A percentile compares a stretch with the other conserved stretches of the same genome.
These are phyloP conservation scores for Ustilago loliicola DNA, from an alignment of 1,284 basidiomycete species.

Conservation along the genomic window DNA sequence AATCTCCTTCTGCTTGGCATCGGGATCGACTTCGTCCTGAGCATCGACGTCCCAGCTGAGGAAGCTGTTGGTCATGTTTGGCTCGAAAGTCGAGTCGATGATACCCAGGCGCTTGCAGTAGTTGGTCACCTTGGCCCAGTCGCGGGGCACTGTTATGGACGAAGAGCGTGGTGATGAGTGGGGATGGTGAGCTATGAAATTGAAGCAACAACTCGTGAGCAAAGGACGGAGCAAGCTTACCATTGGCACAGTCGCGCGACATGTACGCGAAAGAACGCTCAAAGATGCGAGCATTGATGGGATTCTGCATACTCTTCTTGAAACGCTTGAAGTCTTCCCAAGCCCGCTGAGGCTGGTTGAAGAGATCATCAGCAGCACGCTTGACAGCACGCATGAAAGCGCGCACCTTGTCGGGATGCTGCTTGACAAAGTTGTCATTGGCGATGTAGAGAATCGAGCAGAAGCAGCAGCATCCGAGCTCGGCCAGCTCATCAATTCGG, in stretches of 20 bases:
- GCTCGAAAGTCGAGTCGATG: slow-evolving; percentile 66
- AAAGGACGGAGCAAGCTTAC: slow-evolving; percentile 4
- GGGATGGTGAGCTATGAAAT: neutral
- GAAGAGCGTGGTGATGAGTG: slow-evolving; percentile 11
- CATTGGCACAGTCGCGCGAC: slow-evolving; percentile 67
- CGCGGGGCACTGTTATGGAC: slow-evolving; percentile 37
- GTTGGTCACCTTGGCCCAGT: slow-evolving; percentile 69
- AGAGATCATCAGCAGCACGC: slow-evolving; percentile 70
- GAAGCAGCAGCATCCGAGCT: slow-evolving; percentile 71
- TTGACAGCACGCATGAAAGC: slow-evolving; percentile 72
- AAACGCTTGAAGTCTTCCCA: slow-evolving; percentile 70
- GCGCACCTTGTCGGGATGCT: slow-evolving; percentile 68
- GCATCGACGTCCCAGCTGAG: slow-evolving; percentile 53
- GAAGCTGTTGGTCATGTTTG: slow-evolving; percentile 71
- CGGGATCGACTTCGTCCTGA: slow-evolving; percentile 54
- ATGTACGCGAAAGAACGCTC: slow-evolving; percentile 71
- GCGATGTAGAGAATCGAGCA: slow-evolving; percentile 69
- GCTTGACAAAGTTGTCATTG: slow-evolving; percentile 63
- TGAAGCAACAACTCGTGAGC: too few species aligned
- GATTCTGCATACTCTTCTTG: slow-evolving; percentile 69
- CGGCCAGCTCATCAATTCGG: slow-evolving; percentile 70
- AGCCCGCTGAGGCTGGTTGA: slow-evolving; percentile 65
- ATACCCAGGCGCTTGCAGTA: slow-evolving; percentile 71
- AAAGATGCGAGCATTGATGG: slow-evolving; percentile 65
- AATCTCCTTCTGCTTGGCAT: slow-evolving; percentile 61